Percentiles rank a stretch among this genome's conserved stretches.
Evolutionary conservation across 2,329 filamentous ascomycete species (phyloP).

Genomic region (Penicillium capsulatum): DNA sequence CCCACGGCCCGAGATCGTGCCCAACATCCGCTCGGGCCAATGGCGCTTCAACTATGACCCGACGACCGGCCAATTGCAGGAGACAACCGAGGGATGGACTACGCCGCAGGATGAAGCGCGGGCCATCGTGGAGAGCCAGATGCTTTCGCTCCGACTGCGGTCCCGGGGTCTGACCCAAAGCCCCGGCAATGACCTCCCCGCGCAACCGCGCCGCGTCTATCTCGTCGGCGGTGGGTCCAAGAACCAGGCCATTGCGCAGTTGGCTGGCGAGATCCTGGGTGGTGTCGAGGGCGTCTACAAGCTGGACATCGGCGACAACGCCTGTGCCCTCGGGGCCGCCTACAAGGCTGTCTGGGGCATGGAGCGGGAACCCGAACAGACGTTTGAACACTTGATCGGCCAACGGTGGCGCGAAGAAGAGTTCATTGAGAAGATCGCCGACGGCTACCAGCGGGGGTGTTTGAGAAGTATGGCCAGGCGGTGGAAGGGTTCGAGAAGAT

Average conservation of each 20-base stretch:
- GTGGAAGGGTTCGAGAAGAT: slow-evolving; percentile 72
- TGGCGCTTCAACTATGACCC: slow-evolving; percentile 71
- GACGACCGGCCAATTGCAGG: slow-evolving; percentile 49
- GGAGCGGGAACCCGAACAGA: slow-evolving; percentile 64
- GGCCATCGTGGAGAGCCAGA: slow-evolving; percentile 88
- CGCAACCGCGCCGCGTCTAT: slow-evolving; percentile 85
- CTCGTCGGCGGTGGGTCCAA: slow-evolving; percentile 88
- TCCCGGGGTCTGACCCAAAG: slow-evolving; percentile 68
- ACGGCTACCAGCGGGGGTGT: slow-evolving; percentile 74
- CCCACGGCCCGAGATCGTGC: slow-evolving; percentile 89
- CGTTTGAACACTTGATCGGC: slow-evolving; percentile 83
- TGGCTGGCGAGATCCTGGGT: slow-evolving; percentile 83
- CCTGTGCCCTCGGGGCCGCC: slow-evolving; percentile 86
- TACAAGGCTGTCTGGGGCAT: slow-evolving; percentile 96
- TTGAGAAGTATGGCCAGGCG: slow-evolving; percentile 72
- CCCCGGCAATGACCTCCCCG: slow-evolving; percentile 57
- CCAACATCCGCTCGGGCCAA: slow-evolving; percentile 78
- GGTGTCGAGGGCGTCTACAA: slow-evolving; percentile 86
- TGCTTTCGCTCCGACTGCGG: slow-evolving; percentile 83
- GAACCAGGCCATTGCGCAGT: slow-evolving; percentile 81
- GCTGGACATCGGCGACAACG: slow-evolving; percentile 90
- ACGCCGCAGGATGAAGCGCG: slow-evolving; percentile 69
- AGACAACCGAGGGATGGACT: slow-evolving; percentile 52
- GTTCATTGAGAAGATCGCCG: slow-evolving; percentile 75
- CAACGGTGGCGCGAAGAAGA: slow-evolving; percentile 79